Evolutionary conservation across 2,329 filamentous ascomycete species (phyloP).

Genomic region (Cladosporium sp.): DNA sequence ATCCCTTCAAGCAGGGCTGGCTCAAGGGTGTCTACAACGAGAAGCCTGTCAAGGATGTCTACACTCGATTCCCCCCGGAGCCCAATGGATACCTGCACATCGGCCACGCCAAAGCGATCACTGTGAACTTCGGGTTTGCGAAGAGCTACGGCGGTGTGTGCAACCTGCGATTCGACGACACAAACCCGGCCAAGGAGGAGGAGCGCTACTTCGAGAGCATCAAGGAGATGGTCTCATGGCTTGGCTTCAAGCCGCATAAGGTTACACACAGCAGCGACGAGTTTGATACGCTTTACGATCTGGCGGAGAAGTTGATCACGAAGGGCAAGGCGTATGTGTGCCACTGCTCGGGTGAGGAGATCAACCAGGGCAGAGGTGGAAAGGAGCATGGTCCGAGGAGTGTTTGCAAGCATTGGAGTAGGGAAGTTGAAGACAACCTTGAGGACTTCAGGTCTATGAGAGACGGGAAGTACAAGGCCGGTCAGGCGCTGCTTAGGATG

Average conservation of each 20-base stretch:
- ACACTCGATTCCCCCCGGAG: conserved; percentile 50
- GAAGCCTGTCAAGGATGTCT: conserved; percentile 43
- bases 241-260: conserved; percentile 73
- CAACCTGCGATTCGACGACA: conserved; percentile 84
- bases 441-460: conserved; percentile 84
- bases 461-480: conserved; percentile 83
- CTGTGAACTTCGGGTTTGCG: conserved; percentile 94
- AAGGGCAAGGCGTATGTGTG: conserved; percentile 74
- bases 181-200: conserved; percentile 90
- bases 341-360: conserved; percentile 76
- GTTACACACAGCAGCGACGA: conserved; percentile 90
- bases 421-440: conserved; percentile 71
- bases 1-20: conserved; percentile 48
- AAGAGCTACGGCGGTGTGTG: conserved; percentile 74
- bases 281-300: conserved; percentile 81
- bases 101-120: conserved; percentile 92
- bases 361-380: conserved; percentile 83
- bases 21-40: conserved; percentile 48
- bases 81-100: conserved; percentile 94
- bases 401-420: conserved; percentile 74
- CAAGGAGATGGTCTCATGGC: conserved; percentile 79
- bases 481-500: conserved; percentile 84
- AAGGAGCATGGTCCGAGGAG: conserved; percentile 65
- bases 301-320: conserved; percentile 78
- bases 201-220: conserved; percentile 89